Conservation (phyloP, 2,329 filamentous ascomycete genomes). For the Aspergillus niger region DNA sequence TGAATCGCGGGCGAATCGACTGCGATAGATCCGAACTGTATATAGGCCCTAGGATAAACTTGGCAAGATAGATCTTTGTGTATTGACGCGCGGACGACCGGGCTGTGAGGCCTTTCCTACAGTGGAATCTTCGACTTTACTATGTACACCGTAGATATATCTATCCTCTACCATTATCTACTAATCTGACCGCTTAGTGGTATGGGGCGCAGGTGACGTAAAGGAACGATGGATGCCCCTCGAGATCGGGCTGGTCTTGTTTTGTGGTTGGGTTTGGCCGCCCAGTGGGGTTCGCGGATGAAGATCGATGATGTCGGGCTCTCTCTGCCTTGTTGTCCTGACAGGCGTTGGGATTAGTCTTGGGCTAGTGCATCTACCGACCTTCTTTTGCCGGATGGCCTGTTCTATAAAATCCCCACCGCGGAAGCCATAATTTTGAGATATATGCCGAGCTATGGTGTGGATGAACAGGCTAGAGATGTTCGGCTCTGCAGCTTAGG, state of each 20-base stretch:
- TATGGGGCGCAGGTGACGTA: constrained; percentile 3
- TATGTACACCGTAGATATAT: background rate
- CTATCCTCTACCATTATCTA: background rate
- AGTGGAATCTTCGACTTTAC: background rate
- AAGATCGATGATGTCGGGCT: constrained; percentile 7
- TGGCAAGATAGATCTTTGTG: constrained; percentile 24
- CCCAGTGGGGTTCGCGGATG: constrained; percentile 2
- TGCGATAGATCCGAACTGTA: constrained; percentile 25
- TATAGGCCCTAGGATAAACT: constrained; percentile 26
- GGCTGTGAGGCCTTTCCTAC: background rate
- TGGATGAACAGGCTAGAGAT: background rate
- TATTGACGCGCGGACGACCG: constrained; percentile 1
- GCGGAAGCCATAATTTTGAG: background rate
- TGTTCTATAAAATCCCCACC: background rate
- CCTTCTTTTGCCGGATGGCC: background rate
- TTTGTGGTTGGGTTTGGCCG: background rate
- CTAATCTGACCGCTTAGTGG: background rate
- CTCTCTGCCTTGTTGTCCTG: background rate
- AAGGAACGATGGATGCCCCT: background rate
- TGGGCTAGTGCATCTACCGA: no score
- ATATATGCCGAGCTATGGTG: background rate
- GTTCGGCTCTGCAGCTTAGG: background rate
- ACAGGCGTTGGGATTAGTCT: background rate
- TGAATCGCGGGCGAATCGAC: constrained; percentile 20
- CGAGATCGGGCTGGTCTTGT: background rate